Base-by-base conservation (phyloP, 2,329 filamentous ascomycete genomes). In the Atkinsonella texensis region DNA sequence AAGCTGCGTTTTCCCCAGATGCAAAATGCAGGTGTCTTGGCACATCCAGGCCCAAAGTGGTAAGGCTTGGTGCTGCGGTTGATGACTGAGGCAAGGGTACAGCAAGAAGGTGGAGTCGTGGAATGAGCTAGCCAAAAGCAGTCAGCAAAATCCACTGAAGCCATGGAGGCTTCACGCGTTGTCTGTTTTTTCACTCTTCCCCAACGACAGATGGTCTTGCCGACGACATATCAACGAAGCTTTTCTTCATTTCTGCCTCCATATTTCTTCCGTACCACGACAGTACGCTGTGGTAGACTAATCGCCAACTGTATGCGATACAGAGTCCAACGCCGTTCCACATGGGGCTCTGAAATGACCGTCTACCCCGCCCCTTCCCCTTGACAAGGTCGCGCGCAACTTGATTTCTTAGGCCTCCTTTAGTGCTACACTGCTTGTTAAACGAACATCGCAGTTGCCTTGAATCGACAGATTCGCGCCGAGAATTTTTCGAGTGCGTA, bases 81-180 rank as follows among this genome's bases (percentile, higher is more conserved):
- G 52, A 54, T 57, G 55, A 57, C 52, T 57, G 50, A 51, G 8
- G 10, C n/a, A 11, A 31, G 35, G 17, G 31, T 7, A 28, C 38
- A 41, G 9, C 13, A 10, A 28, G 15, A 42, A 43, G 11, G 40
- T 49, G 48, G 39, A 35, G 48, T 13, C 18, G 4, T 8, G 28
- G 28, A 38, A 13, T 20, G 6, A 49, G 48, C 15, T 44, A 42
- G 43, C 48, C 15, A 41, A 20, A 50, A 50, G 12, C 39, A 40
- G 43, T 15, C 38, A 45, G 42, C 42, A 41, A 15, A 35, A 17
- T 15, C 42, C 41, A 50, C 23, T 32, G 28, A 50, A 28, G 41
- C 41, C 9, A 23, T 31, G 28, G 46, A n/a, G 8, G 43, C 68
- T 65, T 68, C 67, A 69, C 68, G 68, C 68, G 68, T 68, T 62